These are phyloP conservation scores for Phlebopus sp. DNA, from an alignment of 1,284 basidiomycete genomes.

Conservation along the genomic window DNA sequence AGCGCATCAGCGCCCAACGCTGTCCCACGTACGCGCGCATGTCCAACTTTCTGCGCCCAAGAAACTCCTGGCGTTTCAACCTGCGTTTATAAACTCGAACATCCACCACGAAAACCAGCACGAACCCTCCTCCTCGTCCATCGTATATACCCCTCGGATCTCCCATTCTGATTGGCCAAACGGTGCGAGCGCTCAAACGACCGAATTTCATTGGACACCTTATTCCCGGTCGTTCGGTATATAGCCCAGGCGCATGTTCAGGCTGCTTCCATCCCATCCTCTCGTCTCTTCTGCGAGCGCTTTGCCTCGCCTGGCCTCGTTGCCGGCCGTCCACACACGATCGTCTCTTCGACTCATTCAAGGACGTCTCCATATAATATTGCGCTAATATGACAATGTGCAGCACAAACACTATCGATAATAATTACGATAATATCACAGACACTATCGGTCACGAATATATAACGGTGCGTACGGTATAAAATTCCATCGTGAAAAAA, in stretches of 20 bases:
- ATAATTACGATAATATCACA: conserved; percentile 13
- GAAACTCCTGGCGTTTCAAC: no score
- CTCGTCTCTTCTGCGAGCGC: not conserved
- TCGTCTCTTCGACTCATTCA: no score
- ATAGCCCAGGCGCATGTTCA: conserved; percentile 19
- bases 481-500: conserved; percentile 4
- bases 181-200: no score
- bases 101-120: no score
- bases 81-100: no score
- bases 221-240: conserved; percentile 38
- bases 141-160: no score
- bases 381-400: conserved; percentile 15
- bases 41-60: no score
- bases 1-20: no score
- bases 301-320: not conserved
- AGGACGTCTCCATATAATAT: conserved; percentile 2
- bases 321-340: not conserved
- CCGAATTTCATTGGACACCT: conserved; percentile 20
- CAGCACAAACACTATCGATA: conserved; percentile 16
- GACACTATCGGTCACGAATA: conserved; percentile 9
- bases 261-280: not conserved
- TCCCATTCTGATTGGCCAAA: no score
- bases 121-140: no score
- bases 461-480: conserved; percentile 25
- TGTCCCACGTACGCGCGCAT: no score